phyloP scores from a whole-genome alignment of 192 early-diverging fungal species.

The Coemansia erecta region DNA sequence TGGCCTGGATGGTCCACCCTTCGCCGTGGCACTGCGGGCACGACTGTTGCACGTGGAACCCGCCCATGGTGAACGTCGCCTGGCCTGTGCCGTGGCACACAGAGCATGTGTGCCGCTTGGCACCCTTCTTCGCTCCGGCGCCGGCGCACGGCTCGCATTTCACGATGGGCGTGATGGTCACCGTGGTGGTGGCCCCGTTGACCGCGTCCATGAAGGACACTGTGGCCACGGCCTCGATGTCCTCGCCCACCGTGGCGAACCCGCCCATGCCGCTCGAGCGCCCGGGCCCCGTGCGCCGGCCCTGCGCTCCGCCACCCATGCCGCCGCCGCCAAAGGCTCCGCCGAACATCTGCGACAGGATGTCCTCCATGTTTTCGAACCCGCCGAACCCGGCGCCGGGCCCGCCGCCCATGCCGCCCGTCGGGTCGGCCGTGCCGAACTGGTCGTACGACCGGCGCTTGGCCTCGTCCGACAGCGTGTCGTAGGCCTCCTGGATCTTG shows the following conservation, averaged over 20 bases:
- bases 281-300: slow-evolving; percentile 32
- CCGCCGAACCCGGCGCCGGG: slow-evolving; percentile 54
- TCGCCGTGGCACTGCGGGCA: slow-evolving; percentile 84
- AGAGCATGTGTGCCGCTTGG: slow-evolving; percentile 66
- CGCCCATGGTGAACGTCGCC: slow-evolving; percentile 76
- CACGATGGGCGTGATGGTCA: slow-evolving; percentile 66
- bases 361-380: slow-evolving; percentile 59
- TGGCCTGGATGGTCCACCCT: slow-evolving; percentile 66
- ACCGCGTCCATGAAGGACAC: slow-evolving; percentile 91
- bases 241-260: slow-evolving; percentile 55
- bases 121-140: slow-evolving; percentile 74
- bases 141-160: slow-evolving; percentile 81
- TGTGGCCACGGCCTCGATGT: slow-evolving; percentile 63
- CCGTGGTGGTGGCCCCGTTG: slow-evolving; percentile 66
- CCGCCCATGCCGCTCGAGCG: slow-evolving; percentile 24
- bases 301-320: slow-evolving; percentile 31
- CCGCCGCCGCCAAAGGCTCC: slow-evolving; percentile 54
- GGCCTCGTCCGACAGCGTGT: slow-evolving; percentile 88
- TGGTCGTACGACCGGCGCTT: slow-evolving; percentile 92
- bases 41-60: slow-evolving; percentile 85
- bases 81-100: slow-evolving; percentile 83
- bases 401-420: slow-evolving; percentile 44
- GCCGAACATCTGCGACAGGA: slow-evolving; percentile 75
- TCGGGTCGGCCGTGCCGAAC: slow-evolving; percentile 68
- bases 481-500: slow-evolving; percentile 97